phyloP scores from a whole-genome alignment of 1,284 basidiomycete species.

The Kalmanozyma brasiliensis region DNA sequence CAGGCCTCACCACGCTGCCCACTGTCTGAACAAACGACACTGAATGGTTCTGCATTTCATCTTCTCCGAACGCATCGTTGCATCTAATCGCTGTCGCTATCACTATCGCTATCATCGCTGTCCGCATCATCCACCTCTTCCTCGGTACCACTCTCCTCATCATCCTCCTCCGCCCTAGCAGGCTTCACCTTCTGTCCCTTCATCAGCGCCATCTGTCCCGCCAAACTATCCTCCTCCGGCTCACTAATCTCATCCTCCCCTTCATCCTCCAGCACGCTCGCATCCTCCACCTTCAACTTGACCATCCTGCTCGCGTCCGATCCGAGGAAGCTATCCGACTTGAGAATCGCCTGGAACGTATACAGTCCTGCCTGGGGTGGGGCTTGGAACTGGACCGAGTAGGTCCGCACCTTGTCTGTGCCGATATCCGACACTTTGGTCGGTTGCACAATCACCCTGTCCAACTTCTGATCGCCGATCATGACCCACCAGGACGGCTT shows the following conservation, averaged over 20 bases:
- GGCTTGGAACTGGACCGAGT: slow-evolving; percentile 93
- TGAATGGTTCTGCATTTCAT: too few species aligned
- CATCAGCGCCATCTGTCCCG: slow-evolving; percentile 98
- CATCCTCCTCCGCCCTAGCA: slow-evolving; percentile 69
- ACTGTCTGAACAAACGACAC: too few species aligned
- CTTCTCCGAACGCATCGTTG: too few species aligned
- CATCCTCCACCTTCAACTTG: slow-evolving; percentile 74
- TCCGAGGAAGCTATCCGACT: slow-evolving; percentile 87
- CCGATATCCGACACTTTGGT: slow-evolving; percentile 76
- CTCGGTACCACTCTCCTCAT: too few species aligned
- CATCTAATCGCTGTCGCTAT: slow-evolving; percentile 42
- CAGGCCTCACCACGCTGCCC: too few species aligned
- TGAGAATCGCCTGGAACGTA: slow-evolving; percentile 86
- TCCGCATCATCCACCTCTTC: slow-evolving; percentile 70
- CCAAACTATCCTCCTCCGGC: slow-evolving; percentile 73
- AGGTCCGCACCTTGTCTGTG: slow-evolving; percentile 78
- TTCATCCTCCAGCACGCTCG: slow-evolving; percentile 72
- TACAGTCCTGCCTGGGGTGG: slow-evolving; percentile 85
- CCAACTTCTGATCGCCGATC: slow-evolving; percentile 88
- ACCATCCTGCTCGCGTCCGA: slow-evolving; percentile 73
- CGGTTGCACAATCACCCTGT: slow-evolving; percentile 90
- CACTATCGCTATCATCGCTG: slow-evolving; percentile 40
- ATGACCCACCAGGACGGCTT: slow-evolving; percentile 71
- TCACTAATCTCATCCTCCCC: slow-evolving; percentile 67
- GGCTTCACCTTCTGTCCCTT: slow-evolving; percentile 86